Evolutionary conservation across 2,329 filamentous ascomycete species (phyloP).

Genomic region (Ceratocystis alfenasii): DNA sequence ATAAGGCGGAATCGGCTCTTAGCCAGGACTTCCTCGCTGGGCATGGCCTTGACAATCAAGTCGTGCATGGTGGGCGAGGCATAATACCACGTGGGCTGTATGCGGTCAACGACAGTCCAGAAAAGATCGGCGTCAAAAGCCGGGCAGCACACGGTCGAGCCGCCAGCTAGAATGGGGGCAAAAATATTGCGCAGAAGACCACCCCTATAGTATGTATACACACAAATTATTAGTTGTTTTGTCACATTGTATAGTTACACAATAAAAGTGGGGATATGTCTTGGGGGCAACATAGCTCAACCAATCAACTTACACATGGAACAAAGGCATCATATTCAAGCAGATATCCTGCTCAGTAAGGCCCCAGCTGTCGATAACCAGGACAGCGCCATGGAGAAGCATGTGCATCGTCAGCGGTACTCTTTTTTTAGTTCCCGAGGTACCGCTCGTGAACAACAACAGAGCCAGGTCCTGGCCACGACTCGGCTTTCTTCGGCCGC

Average conservation of each 20-base stretch:
- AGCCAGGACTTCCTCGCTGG: slow-evolving; percentile 30
- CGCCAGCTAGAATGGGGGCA: slow-evolving; percentile 42
- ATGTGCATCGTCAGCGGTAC: slow-evolving; percentile 42
- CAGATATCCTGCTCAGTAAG: slow-evolving; percentile 38
- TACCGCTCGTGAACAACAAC: slow-evolving; percentile 46
- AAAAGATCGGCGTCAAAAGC: slow-evolving; percentile 44
- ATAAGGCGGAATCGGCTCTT: slow-evolving; percentile 39
- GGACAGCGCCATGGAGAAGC: slow-evolving; percentile 39
- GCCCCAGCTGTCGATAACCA: slow-evolving; percentile 44
- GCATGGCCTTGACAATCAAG: slow-evolving; percentile 38
- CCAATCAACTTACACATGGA: slow-evolving; percentile 38
- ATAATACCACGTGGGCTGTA: slow-evolving; percentile 45
- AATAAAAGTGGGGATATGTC: neutral
- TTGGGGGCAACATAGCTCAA: too few relatives aligned
- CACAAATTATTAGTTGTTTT: neutral
- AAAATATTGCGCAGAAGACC: slow-evolving; percentile 44
- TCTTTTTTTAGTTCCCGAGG: slow-evolving; percentile 46
- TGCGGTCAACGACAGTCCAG: slow-evolving; percentile 41
- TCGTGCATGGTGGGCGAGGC: slow-evolving; percentile 47
- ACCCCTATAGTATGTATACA: slow-evolving; percentile 29
- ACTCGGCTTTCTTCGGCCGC: slow-evolving; percentile 29
- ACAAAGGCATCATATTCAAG: slow-evolving; percentile 49
- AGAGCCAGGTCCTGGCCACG: slow-evolving; percentile 37
- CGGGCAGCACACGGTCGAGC: slow-evolving; percentile 42
- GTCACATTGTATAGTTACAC: neutral